Percentiles rank a stretch among this genome's conserved stretches.
phyloP scores from a whole-genome alignment of 2,329 filamentous ascomycete species.

The Periconia macrospinosa region DNA sequence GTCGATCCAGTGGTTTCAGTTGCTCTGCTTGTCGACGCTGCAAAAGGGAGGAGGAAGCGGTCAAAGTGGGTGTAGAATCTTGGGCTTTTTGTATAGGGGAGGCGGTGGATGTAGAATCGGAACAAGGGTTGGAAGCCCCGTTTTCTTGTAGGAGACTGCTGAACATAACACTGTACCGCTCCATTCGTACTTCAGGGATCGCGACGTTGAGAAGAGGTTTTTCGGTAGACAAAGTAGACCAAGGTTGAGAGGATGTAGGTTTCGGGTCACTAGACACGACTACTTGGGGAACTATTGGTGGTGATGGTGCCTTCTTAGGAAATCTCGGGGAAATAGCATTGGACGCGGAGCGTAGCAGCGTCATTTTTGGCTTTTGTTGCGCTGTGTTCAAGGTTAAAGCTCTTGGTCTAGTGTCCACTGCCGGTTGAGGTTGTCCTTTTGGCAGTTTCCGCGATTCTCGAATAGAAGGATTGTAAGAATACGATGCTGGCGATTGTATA shows the following conservation, averaged over 20 bases:
- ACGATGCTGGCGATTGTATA: constrained; percentile 27
- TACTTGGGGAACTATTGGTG: constrained; percentile 21
- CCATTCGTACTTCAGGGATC: constrained; percentile 78
- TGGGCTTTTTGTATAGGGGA: constrained; percentile 3
- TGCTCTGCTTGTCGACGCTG: constrained; percentile 40
- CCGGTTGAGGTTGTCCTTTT: constrained; percentile 17
- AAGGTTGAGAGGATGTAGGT: constrained; percentile 2
- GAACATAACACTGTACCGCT: constrained; percentile 95
- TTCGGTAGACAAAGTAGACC: constrained; percentile 1
- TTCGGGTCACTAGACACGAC: constrained; percentile 14
- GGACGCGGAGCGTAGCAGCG: constrained; percentile 16
- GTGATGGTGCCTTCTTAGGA: constrained; percentile 9
- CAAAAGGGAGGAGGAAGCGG: constrained; percentile 28
- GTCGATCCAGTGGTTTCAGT: constrained; percentile 35
- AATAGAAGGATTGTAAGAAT: constrained; percentile 34
- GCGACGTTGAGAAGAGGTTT: constrained; percentile 66
- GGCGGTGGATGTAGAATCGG: not conserved
- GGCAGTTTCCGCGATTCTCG: constrained; percentile 31
- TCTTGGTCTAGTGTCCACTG: constrained; percentile 21
- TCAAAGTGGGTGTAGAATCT: not conserved
- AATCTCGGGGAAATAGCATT: constrained; percentile 21
- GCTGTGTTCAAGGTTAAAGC: constrained; percentile 19
- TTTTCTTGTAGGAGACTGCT: constrained; percentile 65
- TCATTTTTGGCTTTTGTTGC: constrained; percentile 13
- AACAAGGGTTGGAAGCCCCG: constrained; percentile 4